Evolutionary conservation across 169 alveolate genomes (phyloP), one percentile per base, ranked within the genome.

Genomic region (Eimeria tenella): DNA sequence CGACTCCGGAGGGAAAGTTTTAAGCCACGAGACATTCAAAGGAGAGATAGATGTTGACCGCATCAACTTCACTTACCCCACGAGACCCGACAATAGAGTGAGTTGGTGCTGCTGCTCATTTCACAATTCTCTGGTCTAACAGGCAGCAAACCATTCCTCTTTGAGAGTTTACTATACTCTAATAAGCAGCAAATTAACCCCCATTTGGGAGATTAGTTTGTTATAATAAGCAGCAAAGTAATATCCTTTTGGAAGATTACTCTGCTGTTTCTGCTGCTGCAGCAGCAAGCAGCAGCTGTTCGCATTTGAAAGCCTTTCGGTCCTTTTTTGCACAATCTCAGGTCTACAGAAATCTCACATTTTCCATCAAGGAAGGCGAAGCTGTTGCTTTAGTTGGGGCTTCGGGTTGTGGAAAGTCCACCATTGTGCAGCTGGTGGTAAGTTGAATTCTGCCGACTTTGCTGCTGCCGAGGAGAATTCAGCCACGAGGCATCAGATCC

Each of bases 361-460:
- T 97, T 77, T 86, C 94, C 42, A 88, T 97, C 55, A 56, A 86
- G 42, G 94, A 96, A 11, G 97, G 98, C 79, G 95, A 96, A 91
- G 93, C 96, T 8, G 97, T 96, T n/a, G 99, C 98, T 49, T 89
- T 98, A 68, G 98, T 98, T 3, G 99, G 99, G n/a, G 97, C 97
- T 65, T 95, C 98, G 11, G 99, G 99, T 4, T 93, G 98, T 75
- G 99, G 99, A 42, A 98, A 98, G 96, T 95, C 98, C 31, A 98
- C 99, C 13, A 88, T 97, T 23, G 96, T 97, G 11, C 96, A 96
- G 95, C 95, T 97, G 56, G 73, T 98, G 23, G 94, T 95, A 23
- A 96, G 99, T 9, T 50, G 62, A 42, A 5, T 42, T 9, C 11
- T 19, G 11, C 52, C 8, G 63, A 31, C 23, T 50, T 10, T 4